A percentile compares a stretch with the other conserved stretches of the same genome.
These are phyloP conservation scores for Meyerozyma guilliermondii DNA, from an alignment of 1,139 yeast genomes.

Conservation along the genomic window DNA sequence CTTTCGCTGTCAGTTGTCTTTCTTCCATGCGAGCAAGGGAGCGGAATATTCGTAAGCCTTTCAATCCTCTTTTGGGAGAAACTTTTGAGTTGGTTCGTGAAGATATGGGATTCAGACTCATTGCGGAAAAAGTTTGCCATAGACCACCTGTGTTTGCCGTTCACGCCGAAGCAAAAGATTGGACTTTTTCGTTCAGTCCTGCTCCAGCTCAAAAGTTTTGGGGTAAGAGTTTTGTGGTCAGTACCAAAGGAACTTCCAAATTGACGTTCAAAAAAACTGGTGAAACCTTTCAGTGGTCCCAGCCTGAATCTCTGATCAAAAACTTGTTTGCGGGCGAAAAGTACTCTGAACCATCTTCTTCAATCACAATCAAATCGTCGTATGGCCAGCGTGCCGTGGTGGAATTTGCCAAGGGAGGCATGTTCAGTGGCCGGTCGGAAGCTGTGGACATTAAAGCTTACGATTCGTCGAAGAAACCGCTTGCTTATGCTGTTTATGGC, in stretches of 20 bases:
- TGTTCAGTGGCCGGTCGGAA: conserved; percentile 88
- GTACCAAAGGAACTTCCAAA: conserved; percentile 64
- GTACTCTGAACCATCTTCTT: conserved; percentile 82
- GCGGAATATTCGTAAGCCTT: conserved; percentile 80
- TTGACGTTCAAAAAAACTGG: conserved; percentile 57
- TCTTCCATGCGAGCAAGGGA: conserved; percentile 70
- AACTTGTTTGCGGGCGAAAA: conserved; percentile 93
- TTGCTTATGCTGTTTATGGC: conserved; percentile 50
- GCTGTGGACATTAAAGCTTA: conserved; percentile 57
- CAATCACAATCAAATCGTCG: conserved; percentile 63
- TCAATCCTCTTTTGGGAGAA: conserved; percentile 87
- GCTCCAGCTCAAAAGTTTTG: conserved; percentile 87
- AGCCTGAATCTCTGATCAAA: conserved; percentile 77
- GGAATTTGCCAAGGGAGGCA: conserved; percentile 64
- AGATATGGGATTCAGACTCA: conserved; percentile 61
- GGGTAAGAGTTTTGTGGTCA: conserved; percentile 89
- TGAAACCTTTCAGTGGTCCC: conserved; percentile 72
- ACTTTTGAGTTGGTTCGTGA: conserved; percentile 81
- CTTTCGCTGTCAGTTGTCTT: conserved; percentile 75
- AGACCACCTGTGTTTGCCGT: conserved; percentile 81
- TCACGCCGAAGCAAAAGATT: conserved; percentile 63
- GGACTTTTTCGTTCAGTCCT: conserved; percentile 76
- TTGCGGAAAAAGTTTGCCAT: conserved; percentile 78
- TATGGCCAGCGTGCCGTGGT: conserved; percentile 65
- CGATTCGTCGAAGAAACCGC: conserved; percentile 31